Conservation (phyloP, 225 moss, liverwort and hornwort species). For the Anthoceros angustus region DNA sequence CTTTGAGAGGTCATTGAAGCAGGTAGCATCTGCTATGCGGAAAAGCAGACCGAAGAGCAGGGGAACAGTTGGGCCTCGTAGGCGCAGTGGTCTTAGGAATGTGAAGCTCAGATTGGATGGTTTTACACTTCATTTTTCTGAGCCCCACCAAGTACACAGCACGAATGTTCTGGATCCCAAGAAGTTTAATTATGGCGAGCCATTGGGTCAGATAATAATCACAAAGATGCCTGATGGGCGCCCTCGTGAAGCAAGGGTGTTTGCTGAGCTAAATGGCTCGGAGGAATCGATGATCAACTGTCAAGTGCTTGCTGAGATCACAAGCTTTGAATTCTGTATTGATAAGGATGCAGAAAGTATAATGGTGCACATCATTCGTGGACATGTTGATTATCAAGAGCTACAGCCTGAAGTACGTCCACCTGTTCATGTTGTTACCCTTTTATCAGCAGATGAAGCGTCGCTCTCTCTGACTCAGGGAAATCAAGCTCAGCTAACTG, state of each 20-base stretch:
- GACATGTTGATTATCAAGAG: constrained; percentile 53
- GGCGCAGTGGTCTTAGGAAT: constrained; percentile 33
- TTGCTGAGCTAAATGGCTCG: constrained; percentile 21
- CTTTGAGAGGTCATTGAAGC: not conserved
- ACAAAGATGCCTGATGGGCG: constrained; percentile 55
- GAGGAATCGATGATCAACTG: constrained; percentile 42
- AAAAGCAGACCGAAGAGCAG: not conserved
- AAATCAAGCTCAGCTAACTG: constrained; percentile 32
- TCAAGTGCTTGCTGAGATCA: constrained; percentile 52
- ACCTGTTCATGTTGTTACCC: constrained; percentile 41
- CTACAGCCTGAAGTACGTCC: constrained; percentile 29
- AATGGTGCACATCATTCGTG: constrained; percentile 54
- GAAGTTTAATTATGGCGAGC: constrained; percentile 71
- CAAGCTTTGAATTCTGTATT: constrained; percentile 46
- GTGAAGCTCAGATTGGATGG: constrained; percentile 47
- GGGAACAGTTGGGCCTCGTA: not conserved
- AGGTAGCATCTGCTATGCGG: not conserved
- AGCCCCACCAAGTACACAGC: constrained; percentile 48
- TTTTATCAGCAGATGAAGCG: constrained; percentile 44
- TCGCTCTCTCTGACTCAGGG: constrained; percentile 37
- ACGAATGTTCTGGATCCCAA: constrained; percentile 58
- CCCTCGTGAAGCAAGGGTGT: constrained; percentile 52
- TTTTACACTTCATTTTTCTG: constrained; percentile 57
- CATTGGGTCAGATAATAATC: constrained; percentile 59
- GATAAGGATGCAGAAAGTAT: constrained; percentile 46